Base-by-base conservation (phyloP, 2,329 filamentous ascomycete genomes). In the Colletotrichum endophyticum region DNA sequence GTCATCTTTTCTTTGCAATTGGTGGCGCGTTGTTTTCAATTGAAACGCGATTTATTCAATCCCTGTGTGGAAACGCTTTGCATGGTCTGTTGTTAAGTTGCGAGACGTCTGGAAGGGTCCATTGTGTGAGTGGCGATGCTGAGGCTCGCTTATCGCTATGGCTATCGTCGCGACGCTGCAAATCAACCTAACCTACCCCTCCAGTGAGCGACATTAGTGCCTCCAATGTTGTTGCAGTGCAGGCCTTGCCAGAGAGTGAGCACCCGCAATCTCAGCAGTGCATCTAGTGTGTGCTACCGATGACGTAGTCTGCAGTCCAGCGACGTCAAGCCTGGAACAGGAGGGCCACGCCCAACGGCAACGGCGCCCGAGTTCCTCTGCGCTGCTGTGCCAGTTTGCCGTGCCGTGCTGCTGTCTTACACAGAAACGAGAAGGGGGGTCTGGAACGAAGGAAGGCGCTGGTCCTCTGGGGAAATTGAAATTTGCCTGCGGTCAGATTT, bases 231-330 rank as follows among this genome's bases (percentile, higher is more conserved):
- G 44, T 22, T 22, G 44, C 44, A 53, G 44, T 25, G 44, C n/a
- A 53, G 44, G n/a, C 44, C n/a, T n/a, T 19, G n/a, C n/a, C n/a
- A 44, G 39, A 49, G 44, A 53, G n/a, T 53, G 22, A 67, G n/a
- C 44, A 53, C 9, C n/a, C 62, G 44, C 49, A 64, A 72, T 73
- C 59, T 76, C 28, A 69, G 44, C 19, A 27, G 56, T 39, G 68
- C 34, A 22, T 53, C 44, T 53, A 53, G 44, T 22, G 44, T 53
- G 44, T 53, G 62, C 34, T 44, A 49, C 73, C 44, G 27, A 76
- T 76, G 74, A 76, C 74, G 74, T 76, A 74, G 66, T 66, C 11
- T 70, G 66, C 57, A 66, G 74, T 66, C 34, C 57, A 70, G 68
- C 66, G 66, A 70, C 57, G 25, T 70, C 66, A 66, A 73, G 61